A percentile compares a stretch with the other conserved stretches of the same genome.
phyloP scores from a whole-genome alignment of 106 monocot species.

The Dendrobium chrysotoxum region DNA sequence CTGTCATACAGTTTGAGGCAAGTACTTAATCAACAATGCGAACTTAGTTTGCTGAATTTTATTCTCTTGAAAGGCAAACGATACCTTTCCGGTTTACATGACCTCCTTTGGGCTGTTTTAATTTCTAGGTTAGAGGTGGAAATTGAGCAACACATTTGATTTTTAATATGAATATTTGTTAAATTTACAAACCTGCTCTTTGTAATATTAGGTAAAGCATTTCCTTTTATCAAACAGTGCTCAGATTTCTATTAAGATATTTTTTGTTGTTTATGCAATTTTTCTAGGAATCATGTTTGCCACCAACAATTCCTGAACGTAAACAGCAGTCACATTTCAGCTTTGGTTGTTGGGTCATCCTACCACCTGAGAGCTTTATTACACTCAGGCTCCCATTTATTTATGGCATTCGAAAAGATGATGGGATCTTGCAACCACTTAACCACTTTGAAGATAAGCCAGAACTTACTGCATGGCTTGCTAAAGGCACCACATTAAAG shows the following conservation, averaged over 20 bases:
- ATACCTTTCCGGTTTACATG: not conserved
- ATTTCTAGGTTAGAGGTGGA: not conserved
- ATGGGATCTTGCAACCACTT: slow-evolving; percentile 62
- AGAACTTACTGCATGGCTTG: slow-evolving; percentile 84
- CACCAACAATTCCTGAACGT: slow-evolving; percentile 29
- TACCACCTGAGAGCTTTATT: slow-evolving; percentile 93
- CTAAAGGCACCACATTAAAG: slow-evolving; percentile 75
- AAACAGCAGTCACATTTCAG: slow-evolving; percentile 59
- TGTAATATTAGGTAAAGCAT: not conserved
- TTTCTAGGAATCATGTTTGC: slow-evolving; percentile 64
- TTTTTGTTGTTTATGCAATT: slow-evolving; percentile 7
- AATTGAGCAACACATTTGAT: not conserved
- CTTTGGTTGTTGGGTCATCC: slow-evolving; percentile 54
- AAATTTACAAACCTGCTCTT: not conserved
- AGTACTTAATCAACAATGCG: slow-evolving; percentile 10
- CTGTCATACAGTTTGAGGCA: slow-evolving; percentile 86
- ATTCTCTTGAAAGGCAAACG: not conserved
- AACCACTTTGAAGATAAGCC: slow-evolving; percentile 48
- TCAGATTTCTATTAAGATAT: not conserved
- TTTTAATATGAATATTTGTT: not conserved
- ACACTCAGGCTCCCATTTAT: slow-evolving; percentile 82
- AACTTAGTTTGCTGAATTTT: not conserved
- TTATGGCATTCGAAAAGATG: slow-evolving; percentile 60
- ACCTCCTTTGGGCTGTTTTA: not conserved
- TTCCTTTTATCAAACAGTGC: not conserved